A percentile compares a stretch with the other conserved stretches of the same genome.
phyloP scores from a whole-genome alignment of 129 eudicot genomes.

The Lactuca sativa region DNA sequence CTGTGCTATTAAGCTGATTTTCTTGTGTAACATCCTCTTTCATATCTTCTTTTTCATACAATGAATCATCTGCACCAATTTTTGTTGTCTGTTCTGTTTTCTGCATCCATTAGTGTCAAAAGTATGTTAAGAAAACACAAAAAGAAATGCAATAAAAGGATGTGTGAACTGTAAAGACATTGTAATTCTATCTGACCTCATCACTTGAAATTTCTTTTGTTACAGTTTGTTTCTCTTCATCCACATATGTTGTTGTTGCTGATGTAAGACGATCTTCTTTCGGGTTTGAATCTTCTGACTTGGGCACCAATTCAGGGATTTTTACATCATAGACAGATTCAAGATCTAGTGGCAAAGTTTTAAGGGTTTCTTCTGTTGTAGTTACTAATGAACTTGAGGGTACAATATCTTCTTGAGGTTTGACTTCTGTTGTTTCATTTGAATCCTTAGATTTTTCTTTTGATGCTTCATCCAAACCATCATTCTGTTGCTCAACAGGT shows the following conservation, averaged over 20 bases:
- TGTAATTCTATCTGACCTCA: constrained; percentile 25
- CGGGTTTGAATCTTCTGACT: constrained; percentile 18
- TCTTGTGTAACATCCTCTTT: constrained; percentile 22
- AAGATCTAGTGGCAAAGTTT: constrained; percentile 6
- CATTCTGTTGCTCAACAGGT: constrained; percentile 21
- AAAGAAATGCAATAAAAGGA: constrained; percentile 6
- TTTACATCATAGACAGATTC: constrained; percentile 26
- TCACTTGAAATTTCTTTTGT: constrained; percentile 23
- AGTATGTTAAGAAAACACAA: background rate
- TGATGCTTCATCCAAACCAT: constrained; percentile 26
- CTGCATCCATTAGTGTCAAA: no score
- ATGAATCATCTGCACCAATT: background rate
- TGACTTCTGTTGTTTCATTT: constrained; percentile 34
- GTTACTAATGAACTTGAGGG: constrained; percentile 22
- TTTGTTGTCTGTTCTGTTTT: no score
- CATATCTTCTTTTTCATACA: background rate
- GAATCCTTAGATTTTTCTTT: constrained; percentile 10
- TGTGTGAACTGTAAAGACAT: constrained; percentile 6
- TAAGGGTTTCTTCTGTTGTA: constrained; percentile 19
- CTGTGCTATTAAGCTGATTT: constrained; percentile 9
- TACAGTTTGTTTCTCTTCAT: constrained; percentile 26
- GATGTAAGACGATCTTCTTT: constrained; percentile 21
- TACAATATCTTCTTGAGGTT: constrained; percentile 29
- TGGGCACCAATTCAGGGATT: constrained; percentile 10
- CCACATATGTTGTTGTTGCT: constrained; percentile 15